Evolutionary conservation across 192 early-diverging fungal genomes (phyloP), one percentile per base, ranked within the genome.

Genomic region (Chytriomyces hyalinus): DNA sequence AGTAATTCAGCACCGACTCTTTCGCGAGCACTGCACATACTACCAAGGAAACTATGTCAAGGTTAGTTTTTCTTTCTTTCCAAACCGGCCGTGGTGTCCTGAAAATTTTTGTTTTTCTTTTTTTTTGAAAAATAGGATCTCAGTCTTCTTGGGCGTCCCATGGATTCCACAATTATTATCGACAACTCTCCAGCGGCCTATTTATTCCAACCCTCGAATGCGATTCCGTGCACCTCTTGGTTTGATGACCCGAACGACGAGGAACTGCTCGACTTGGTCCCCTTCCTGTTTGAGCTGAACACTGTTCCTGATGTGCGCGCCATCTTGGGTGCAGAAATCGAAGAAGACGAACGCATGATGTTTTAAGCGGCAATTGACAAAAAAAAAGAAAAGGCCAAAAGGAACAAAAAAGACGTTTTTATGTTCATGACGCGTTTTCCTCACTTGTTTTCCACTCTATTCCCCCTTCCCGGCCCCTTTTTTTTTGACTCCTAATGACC

Each of bases 1-100:
- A 57, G 94, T 95, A 8, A 88, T 96, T 5, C 90, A 91, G 73
- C 94, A 96, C 79, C 89, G 95, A 53, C 81, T 96, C 59, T 96
- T 94, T 87, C 89, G 95, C 77, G 95, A 96, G 80, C 91, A 93
- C 46, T 96, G 95, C 82, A 89, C 89, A 57, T 85, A 94, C 78
- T 90, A 94, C 83, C 93, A 92, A 53, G 94, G 94, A 61, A 94
- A 92, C 80, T 96, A 96, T 78, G 94, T 96, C 67, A 96, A 96
- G 87, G 84, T 75, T 44, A 7, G 61, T 46, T 36, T 24, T 64
- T 13, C 36, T 24, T n/a, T 80, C 47, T 47, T 67, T 36, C 13
- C 47, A n/a, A 11, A 67, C 7, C 15, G 1, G 4, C 1, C 47
- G 2, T 47, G 3, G 3, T 48, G 13, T 36, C 20, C 20, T 57